Percentiles rank a stretch among this genome's conserved stretches.
These are phyloP conservation scores for Cytospora schulzeri DNA, from an alignment of 2,329 filamentous ascomycete species.

Conservation along the genomic window DNA sequence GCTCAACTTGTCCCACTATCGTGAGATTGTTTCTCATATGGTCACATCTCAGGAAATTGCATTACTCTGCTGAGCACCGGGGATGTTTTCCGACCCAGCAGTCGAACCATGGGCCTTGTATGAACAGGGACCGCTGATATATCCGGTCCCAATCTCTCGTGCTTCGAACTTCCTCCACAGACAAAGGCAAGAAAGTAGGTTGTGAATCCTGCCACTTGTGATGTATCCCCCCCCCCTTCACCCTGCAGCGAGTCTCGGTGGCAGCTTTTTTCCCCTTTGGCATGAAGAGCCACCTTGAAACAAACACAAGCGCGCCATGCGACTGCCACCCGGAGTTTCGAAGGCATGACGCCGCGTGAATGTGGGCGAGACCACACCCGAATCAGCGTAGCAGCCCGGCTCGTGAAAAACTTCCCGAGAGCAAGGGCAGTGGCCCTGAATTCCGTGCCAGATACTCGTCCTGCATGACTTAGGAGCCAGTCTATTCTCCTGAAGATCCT, in stretches of 20 bases:
- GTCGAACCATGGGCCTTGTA: background rate
- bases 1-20: conserved; percentile 24
- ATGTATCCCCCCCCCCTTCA: conserved; percentile 4
- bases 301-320: conserved; percentile 18
- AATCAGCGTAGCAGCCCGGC: conserved; percentile 12
- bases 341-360: conserved; percentile 16
- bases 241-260: conserved; percentile 5
- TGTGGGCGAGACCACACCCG: conserved; percentile 18
- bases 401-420: background rate
- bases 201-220: conserved; percentile 7
- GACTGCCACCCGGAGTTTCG: conserved; percentile 7
- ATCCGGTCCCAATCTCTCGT: background rate
- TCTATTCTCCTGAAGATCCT: conserved; percentile 27
- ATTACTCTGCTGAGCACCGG: conserved; percentile 22
- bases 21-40: conserved; percentile 27
- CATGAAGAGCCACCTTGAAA: conserved; percentile 18
- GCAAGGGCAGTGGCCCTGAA: conserved; percentile 11
- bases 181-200: background rate
- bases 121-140: background rate
- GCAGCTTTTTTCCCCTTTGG: background rate
- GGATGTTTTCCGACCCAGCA: conserved; percentile 11
- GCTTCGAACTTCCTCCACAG: background rate
- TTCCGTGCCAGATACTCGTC: conserved; percentile 15
- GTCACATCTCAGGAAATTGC: conserved; percentile 29
- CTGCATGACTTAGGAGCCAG: conserved; percentile 20